Conservation (phyloP, 495 filamentous ascomycete genomes). For the Xanthoparmelia taractica region DNA sequence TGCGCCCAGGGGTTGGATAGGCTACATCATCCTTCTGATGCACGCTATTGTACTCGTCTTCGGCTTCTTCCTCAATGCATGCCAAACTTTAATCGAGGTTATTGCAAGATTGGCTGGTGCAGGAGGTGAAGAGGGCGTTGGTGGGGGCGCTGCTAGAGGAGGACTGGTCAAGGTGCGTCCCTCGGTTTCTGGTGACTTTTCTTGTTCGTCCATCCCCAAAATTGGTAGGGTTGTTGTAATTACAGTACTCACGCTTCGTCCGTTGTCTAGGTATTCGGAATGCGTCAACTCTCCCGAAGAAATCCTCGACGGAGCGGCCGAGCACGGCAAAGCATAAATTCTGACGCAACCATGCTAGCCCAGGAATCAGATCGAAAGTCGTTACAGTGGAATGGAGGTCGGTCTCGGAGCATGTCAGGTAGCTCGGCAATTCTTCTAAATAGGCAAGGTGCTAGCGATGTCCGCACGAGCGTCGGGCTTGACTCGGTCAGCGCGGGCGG, state of each 20-base stretch:
- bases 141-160: slow-evolving; percentile 63
- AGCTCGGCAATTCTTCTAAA: slow-evolving; percentile 70
- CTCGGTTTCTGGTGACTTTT: neutral
- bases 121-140: slow-evolving; percentile 59
- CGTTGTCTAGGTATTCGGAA: slow-evolving; percentile 62
- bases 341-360: slow-evolving; percentile 69
- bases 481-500: slow-evolving; percentile 43
- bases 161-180: slow-evolving; percentile 66
- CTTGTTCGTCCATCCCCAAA: slow-evolving; percentile 9
- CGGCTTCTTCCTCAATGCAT: slow-evolving; percentile 85
- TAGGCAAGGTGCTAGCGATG: slow-evolving; percentile 43
- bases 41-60: slow-evolving; percentile 85
- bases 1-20: slow-evolving; percentile 83
- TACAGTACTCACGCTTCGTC: neutral
- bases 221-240: slow-evolving; percentile 13
- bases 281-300: slow-evolving; percentile 81
- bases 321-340: slow-evolving; percentile 68
- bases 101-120: slow-evolving; percentile 70
- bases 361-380: slow-evolving; percentile 55
- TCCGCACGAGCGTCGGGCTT: slow-evolving; percentile 38
- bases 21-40: slow-evolving; percentile 80
- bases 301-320: slow-evolving; percentile 51
- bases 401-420: slow-evolving; percentile 73
- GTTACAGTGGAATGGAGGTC: slow-evolving; percentile 57
- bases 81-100: slow-evolving; percentile 86